Percentiles rank a stretch among this genome's conserved stretches.
These are phyloP conservation scores for Oryza meridionalis DNA, from an alignment of 176 grass and related monocot species.

Conservation along the genomic window DNA sequence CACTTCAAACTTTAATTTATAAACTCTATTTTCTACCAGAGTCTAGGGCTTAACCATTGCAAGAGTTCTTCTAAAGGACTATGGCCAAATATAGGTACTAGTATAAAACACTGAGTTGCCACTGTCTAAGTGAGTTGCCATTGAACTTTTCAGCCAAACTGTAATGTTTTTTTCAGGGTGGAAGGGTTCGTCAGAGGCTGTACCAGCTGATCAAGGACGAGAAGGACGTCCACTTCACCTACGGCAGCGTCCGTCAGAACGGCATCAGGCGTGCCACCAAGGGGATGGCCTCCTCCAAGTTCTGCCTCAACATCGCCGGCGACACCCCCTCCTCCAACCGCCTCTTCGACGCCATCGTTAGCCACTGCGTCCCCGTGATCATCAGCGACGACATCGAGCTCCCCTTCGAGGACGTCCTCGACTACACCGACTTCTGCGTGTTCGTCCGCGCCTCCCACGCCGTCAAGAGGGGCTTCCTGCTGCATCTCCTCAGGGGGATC, in stretches of 20 bases:
- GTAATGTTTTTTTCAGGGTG: slow-evolving; percentile 48
- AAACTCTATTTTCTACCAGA: neutral
- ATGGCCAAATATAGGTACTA: no score
- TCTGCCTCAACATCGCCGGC: slow-evolving; percentile 81
- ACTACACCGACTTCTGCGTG: slow-evolving; percentile 84
- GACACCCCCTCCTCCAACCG: slow-evolving; percentile 92
- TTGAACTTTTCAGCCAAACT: neutral
- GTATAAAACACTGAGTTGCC: no score
- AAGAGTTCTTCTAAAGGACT: no score
- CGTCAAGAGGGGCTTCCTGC: slow-evolving; percentile 48
- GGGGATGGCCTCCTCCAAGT: slow-evolving; percentile 80
- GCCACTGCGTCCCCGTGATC: slow-evolving; percentile 78
- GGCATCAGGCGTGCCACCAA: slow-evolving; percentile 63
- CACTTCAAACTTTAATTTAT: neutral
- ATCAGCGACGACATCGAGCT: slow-evolving; percentile 89
- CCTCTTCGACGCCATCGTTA: slow-evolving; percentile 83
- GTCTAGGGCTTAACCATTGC: neutral
- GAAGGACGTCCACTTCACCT: slow-evolving; percentile 75
- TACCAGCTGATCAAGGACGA: slow-evolving; percentile 72
- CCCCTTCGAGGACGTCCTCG: slow-evolving; percentile 84
- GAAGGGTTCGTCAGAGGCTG: slow-evolving; percentile 70
- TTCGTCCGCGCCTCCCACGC: slow-evolving; percentile 73
- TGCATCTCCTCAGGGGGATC: slow-evolving; percentile 48
- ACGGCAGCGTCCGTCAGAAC: slow-evolving; percentile 73
- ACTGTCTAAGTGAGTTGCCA: neutral